These are phyloP conservation scores for Gentiana dahurica DNA, from an alignment of 257 asterid genomes.

Conservation along the genomic window DNA sequence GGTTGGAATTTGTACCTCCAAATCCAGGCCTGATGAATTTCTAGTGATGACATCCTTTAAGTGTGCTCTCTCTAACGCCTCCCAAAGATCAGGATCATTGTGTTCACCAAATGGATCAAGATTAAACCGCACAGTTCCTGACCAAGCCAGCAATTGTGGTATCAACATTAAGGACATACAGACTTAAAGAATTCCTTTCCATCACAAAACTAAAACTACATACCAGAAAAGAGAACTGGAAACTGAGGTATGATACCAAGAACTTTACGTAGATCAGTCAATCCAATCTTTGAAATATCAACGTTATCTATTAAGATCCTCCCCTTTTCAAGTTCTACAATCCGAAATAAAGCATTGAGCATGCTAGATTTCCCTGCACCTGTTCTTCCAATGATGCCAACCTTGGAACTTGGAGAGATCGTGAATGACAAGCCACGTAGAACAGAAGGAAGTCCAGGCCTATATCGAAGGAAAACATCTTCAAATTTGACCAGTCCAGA, in stretches of 20 bases:
- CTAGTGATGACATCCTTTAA: constrained; percentile 83
- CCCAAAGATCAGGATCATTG: constrained; percentile 97
- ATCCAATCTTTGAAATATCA: constrained; percentile 72
- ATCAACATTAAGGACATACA: too few species aligned
- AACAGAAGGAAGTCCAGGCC: constrained; percentile 97
- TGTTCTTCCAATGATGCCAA: constrained; percentile 95
- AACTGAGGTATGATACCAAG: constrained; percentile 95
- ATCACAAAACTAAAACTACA: not conserved
- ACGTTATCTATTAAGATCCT: constrained; percentile 68
- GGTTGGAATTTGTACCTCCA: constrained; percentile 46
- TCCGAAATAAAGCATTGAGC: constrained; percentile 90
- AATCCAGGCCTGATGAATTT: constrained; percentile 68
- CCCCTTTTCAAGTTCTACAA: constrained; percentile 84
- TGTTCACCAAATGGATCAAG: constrained; percentile 95
- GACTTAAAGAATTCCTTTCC: too few species aligned
- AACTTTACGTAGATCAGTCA: constrained; percentile 79
- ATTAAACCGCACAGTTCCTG: constrained; percentile 88
- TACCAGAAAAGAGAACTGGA: constrained; percentile 98
- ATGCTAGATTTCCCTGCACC: constrained; percentile 99
- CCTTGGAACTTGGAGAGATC: constrained; percentile 81
- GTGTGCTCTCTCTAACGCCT: constrained; percentile 96
- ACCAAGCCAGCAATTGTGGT: constrained; percentile 2
- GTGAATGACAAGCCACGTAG: constrained; percentile 78
- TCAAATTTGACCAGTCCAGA: constrained; percentile 73
- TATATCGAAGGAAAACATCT: constrained; percentile 69